Percentiles rank a stretch among this genome's conserved stretches.
These are phyloP conservation scores for Apiospora koreana DNA, from an alignment of 2,329 filamentous ascomycete genomes.

Conservation along the genomic window DNA sequence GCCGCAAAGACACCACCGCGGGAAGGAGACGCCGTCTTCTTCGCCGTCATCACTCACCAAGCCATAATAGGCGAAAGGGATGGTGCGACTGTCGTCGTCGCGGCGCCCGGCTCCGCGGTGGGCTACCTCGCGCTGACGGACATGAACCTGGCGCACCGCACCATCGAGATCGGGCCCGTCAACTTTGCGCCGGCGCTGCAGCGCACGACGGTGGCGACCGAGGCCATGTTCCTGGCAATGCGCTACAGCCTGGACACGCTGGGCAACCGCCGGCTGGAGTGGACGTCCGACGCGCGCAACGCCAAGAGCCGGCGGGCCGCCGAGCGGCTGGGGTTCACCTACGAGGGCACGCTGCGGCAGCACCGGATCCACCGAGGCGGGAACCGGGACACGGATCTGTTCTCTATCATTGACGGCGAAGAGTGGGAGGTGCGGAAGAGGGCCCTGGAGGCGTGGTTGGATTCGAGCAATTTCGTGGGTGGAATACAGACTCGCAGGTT, in stretches of 20 bases:
- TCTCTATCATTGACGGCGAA: neutral
- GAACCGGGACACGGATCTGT: neutral
- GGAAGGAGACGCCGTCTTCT: neutral
- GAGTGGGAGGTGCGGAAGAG: neutral
- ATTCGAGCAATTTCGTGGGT: neutral
- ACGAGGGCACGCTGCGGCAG: constrained; percentile 9
- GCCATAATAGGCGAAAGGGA: neutral
- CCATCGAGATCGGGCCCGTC: constrained; percentile 4
- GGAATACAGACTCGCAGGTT: neutral
- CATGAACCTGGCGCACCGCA: constrained; percentile 1
- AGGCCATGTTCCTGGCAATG: constrained; percentile 10
- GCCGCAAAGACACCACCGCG: too few species aligned
- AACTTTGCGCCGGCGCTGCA: neutral
- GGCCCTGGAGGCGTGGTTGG: neutral
- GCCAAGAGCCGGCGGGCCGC: constrained; percentile 9
- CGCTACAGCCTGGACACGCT: constrained; percentile 6
- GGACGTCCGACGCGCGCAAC: neutral
- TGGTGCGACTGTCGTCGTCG: neutral
- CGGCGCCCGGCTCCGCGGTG: neutral
- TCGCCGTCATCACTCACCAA: neutral
- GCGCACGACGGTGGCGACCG: constrained; percentile 8
- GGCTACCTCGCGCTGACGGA: constrained; percentile 3
- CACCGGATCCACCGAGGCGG: constrained; percentile 3
- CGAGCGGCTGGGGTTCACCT: constrained; percentile 8
- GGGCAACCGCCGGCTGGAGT: constrained; percentile 3